Conservation (phyloP, 176 grass and related monocot genomes). For the Puccinellia tenuiflora region DNA sequence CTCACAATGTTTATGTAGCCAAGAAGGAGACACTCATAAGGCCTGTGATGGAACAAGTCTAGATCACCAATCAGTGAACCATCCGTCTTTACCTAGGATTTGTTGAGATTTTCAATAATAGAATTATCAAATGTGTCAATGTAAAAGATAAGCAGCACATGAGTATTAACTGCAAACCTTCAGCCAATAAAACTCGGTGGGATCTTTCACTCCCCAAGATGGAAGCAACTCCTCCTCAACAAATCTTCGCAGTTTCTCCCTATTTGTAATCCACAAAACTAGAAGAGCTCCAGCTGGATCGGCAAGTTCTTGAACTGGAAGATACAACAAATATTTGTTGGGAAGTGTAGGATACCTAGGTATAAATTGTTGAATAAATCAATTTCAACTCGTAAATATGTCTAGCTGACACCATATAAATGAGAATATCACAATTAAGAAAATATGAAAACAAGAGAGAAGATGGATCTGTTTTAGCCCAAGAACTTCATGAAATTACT, state of each 20-base stretch:
- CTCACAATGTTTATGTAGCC: slow-evolving; percentile 79
- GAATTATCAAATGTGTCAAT: neutral
- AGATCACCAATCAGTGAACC: slow-evolving; percentile 73
- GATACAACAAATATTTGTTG: slow-evolving; percentile 72
- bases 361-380: neutral
- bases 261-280: slow-evolving; percentile 87
- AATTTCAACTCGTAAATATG: too few species aligned
- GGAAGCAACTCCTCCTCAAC: slow-evolving; percentile 75
- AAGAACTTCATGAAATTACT: neutral
- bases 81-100: slow-evolving; percentile 68
- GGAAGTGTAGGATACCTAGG: slow-evolving; percentile 91
- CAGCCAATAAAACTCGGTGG: slow-evolving; percentile 70
- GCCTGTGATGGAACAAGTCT: slow-evolving; percentile 94
- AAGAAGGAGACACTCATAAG: slow-evolving; percentile 87
- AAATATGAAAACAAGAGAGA: neutral
- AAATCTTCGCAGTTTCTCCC: slow-evolving; percentile 68
- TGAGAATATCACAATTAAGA: neutral
- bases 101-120: slow-evolving; percentile 3
- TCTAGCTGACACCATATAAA: neutral
- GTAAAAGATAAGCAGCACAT: neutral
- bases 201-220: slow-evolving; percentile 70
- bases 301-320: slow-evolving; percentile 92
- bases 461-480: neutral
- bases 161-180: slow-evolving; percentile 49
- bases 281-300: slow-evolving; percentile 75